phyloP scores from a whole-genome alignment of 2,329 filamentous ascomycete genomes.

The Venturia pyrina region DNA sequence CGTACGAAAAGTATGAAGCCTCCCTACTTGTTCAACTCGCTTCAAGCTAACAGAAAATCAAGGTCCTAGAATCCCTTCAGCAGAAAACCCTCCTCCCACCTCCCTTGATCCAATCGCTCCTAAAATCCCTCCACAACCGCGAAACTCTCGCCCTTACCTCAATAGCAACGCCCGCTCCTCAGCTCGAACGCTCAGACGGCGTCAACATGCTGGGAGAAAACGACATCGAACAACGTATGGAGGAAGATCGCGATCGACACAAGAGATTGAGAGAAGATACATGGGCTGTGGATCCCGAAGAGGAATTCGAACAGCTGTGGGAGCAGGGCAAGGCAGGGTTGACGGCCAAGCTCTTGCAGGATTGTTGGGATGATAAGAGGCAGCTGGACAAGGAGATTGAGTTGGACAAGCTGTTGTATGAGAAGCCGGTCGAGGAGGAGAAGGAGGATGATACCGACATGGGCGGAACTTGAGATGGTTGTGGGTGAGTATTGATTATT shows the following conservation, averaged over 20 bases:
- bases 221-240: constrained; percentile 90
- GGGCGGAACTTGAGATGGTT: not conserved
- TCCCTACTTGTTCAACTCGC: not conserved
- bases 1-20: constrained; percentile 58
- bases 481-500: not conserved
- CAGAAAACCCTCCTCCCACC: constrained; percentile 1
- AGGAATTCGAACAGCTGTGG: constrained; percentile 58
- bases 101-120: not conserved
- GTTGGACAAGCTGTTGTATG: constrained; percentile 20
- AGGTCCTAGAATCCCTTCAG: constrained; percentile 8
- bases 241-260: constrained; percentile 91
- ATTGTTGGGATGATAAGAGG: constrained; percentile 65
- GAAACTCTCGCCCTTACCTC: constrained; percentile 12
- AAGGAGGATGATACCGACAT: not conserved
- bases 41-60: not conserved
- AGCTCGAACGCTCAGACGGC: not conserved
- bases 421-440: not conserved
- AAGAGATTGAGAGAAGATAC: constrained; percentile 86
- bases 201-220: not conserved
- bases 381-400: constrained; percentile 42
- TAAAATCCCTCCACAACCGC: not conserved
- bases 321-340: constrained; percentile 76
- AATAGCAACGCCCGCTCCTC: not conserved
- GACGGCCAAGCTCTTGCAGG: constrained; percentile 57
- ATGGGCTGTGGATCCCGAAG: constrained; percentile 68